phyloP scores from a whole-genome alignment of 441 rosid genomes.

The Populus hybrid region DNA sequence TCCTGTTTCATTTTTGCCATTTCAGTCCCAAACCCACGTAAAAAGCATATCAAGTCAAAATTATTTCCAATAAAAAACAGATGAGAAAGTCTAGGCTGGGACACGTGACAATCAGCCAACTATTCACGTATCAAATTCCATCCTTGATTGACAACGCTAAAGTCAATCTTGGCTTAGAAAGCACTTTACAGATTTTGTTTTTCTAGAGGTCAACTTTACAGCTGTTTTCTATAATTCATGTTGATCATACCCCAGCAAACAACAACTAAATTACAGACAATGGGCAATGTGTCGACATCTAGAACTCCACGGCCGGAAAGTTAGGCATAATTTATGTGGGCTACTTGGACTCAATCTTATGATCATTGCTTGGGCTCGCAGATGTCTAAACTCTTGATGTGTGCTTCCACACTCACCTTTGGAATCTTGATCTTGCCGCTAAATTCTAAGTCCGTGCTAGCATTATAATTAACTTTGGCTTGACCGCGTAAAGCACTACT shows the following conservation, averaged over 20 bases:
- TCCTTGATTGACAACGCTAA: neutral
- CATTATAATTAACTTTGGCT: neutral
- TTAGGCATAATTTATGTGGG: neutral
- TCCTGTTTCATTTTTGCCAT: constrained; percentile 40
- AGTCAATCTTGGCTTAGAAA: neutral
- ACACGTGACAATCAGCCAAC: constrained; percentile 14
- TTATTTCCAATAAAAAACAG: neutral
- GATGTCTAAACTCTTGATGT: neutral
- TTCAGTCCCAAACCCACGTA: neutral
- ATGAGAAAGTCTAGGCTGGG: neutral
- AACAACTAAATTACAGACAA: neutral
- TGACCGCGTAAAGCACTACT: neutral
- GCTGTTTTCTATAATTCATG: neutral
- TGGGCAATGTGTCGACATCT: neutral
- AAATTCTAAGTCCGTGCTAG: neutral
- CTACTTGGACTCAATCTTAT: neutral
- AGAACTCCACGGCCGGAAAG: neutral
- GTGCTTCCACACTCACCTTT: neutral
- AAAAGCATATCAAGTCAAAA: neutral
- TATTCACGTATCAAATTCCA: neutral
- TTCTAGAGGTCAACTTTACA: neutral
- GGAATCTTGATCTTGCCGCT: no score
- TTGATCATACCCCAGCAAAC: neutral
- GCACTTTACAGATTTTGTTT: constrained; percentile 15
- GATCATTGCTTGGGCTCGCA: neutral